phyloP scores from a whole-genome alignment of 1,284 basidiomycete genomes.

The Hemileia vastatrix region DNA sequence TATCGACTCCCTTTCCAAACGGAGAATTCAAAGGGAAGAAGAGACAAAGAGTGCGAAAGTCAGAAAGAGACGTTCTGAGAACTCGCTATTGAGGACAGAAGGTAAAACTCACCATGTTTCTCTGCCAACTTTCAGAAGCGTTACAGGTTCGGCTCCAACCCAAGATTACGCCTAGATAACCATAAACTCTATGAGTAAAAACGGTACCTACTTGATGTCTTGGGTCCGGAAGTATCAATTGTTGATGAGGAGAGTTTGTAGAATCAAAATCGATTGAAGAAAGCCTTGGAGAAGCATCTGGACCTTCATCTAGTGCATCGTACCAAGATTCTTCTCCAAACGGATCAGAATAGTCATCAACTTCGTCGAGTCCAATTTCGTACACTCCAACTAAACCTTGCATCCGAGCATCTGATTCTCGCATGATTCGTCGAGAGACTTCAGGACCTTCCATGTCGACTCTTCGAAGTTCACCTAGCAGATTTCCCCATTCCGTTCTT shows the following conservation, averaged over 20 bases:
- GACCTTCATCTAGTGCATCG: neutral
- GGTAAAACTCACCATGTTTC: constrained; percentile 25
- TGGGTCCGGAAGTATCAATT: neutral
- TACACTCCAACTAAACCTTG: neutral
- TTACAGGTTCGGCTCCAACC: no score
- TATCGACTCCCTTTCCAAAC: neutral
- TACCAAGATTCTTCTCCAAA: neutral
- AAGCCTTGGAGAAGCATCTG: neutral
- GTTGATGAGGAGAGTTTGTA: neutral
- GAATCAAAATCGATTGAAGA: neutral
- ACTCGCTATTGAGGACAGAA: no score
- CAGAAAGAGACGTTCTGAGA: no score
- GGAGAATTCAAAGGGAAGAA: no score
- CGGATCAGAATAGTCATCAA: neutral
- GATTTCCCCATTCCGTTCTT: neutral
- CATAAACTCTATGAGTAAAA: constrained; percentile 31
- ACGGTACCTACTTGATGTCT: constrained; percentile 27
- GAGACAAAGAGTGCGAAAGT: no score
- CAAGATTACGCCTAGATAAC: no score
- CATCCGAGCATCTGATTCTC: neutral
- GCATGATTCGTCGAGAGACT: neutral
- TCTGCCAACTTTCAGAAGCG: no score
- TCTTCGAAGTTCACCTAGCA: neutral
- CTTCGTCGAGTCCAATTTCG: neutral
- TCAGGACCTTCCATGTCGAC: neutral